Evolutionary conservation across 768 basidiomycete species (phyloP).

Genomic region (Russula foetens): DNA sequence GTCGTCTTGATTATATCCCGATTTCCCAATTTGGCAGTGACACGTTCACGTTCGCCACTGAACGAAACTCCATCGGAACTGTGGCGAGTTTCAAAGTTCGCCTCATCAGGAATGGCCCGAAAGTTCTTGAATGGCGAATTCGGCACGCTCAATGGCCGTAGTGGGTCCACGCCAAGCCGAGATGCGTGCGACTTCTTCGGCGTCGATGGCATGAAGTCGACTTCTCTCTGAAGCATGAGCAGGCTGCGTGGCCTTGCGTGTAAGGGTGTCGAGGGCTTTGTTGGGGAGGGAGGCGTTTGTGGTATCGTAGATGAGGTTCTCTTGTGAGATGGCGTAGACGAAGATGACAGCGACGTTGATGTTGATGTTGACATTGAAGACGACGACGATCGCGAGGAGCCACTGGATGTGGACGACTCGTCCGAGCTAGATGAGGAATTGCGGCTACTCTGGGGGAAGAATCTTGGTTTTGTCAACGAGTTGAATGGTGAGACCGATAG

Average conservation of each 20-base stretch:
- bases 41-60: conserved; percentile 16
- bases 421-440: conserved; percentile 21
- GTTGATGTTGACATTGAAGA: conserved; percentile 22
- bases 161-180: conserved; percentile 27
- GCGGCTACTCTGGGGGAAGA: conserved; percentile 12
- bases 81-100: background rate
- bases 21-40: conserved; percentile 15
- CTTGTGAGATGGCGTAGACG: conserved; percentile 28
- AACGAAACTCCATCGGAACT: conserved; percentile 14
- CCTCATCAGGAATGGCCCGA: background rate
- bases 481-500: conserved; percentile 23
- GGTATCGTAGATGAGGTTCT: background rate
- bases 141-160: conserved; percentile 12
- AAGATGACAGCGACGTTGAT: conserved; percentile 27
- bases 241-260: conserved; percentile 39
- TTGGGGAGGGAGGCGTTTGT: conserved; percentile 11
- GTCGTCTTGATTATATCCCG: conserved; percentile 38
- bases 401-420: conserved; percentile 12
- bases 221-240: conserved; percentile 59
- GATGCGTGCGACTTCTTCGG: conserved; percentile 46
- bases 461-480: conserved; percentile 21
- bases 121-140: conserved; percentile 15
- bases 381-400: conserved; percentile 15
- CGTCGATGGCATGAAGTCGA: conserved; percentile 67
- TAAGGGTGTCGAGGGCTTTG: conserved; percentile 18